phyloP scores from a whole-genome alignment of 192 early-diverging fungal genomes.

The Oehlia diaphana region DNA sequence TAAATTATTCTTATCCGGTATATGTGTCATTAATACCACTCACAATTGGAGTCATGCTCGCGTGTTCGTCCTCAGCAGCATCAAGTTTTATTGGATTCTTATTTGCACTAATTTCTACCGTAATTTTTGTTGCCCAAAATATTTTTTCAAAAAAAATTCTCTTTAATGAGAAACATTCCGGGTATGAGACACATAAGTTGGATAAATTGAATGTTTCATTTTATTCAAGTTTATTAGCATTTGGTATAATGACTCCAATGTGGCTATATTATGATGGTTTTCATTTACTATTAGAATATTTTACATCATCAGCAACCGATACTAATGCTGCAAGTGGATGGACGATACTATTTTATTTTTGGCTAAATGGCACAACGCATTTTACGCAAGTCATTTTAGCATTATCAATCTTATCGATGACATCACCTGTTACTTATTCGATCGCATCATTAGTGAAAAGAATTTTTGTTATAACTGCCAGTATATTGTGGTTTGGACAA shows the following conservation, averaged over 20 bases:
- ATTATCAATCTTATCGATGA: slow-evolving; percentile 73
- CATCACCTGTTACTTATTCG: slow-evolving; percentile 85
- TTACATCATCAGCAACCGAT: not conserved
- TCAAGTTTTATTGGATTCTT: slow-evolving; percentile 73
- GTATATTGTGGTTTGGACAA: slow-evolving; percentile 83
- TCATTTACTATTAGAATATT: slow-evolving; percentile 34
- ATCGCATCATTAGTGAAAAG: slow-evolving; percentile 85
- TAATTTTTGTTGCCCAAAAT: slow-evolving; percentile 88
- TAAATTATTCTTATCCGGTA: slow-evolving; percentile 68
- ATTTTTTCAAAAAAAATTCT: slow-evolving; percentile 84
- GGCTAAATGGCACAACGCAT: slow-evolving; percentile 78
- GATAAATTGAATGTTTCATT: slow-evolving; percentile 89
- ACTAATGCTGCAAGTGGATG: slow-evolving; percentile 25
- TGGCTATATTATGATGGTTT: slow-evolving; percentile 77
- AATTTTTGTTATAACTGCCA: slow-evolving; percentile 85
- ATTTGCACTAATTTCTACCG: slow-evolving; percentile 70
- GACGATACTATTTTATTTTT: slow-evolving; percentile 53
- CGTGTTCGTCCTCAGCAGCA: slow-evolving; percentile 70
- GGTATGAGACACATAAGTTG: slow-evolving; percentile 51
- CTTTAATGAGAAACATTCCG: slow-evolving; percentile 41
- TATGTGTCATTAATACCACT: slow-evolving; percentile 78
- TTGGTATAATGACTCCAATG: slow-evolving; percentile 76
- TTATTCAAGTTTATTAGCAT: slow-evolving; percentile 74
- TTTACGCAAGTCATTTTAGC: slow-evolving; percentile 83
- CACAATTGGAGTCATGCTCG: slow-evolving; percentile 87